These are phyloP conservation scores for Dactylonectria macrodidyma DNA, from an alignment of 2,329 filamentous ascomycete species.

Conservation along the genomic window DNA sequence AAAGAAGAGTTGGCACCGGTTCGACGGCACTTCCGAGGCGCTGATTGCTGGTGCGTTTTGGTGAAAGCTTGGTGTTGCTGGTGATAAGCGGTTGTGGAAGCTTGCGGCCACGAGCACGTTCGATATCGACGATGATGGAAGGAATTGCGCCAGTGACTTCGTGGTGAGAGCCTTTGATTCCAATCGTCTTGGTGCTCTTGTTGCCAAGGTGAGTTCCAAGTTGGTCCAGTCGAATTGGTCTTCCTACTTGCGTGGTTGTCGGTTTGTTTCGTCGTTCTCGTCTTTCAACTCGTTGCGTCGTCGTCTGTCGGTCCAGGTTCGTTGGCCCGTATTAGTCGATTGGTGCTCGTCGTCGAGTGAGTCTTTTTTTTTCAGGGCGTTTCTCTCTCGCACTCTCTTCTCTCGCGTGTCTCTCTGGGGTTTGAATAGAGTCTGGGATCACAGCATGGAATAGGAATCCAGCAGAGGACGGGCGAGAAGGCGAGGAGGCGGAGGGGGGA, in stretches of 20 bases:
- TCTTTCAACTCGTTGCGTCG: constrained; percentile 22
- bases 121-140: constrained; percentile 1
- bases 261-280: constrained; percentile 12
- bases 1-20: constrained; percentile 19
- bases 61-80: constrained; percentile 28
- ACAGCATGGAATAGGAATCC: constrained; percentile 27
- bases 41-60: constrained; percentile 34
- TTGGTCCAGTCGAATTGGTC: constrained; percentile 14
- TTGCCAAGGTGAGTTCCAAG: background rate
- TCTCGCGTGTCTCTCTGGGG: constrained; percentile 23
- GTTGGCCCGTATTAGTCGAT: constrained; percentile 13
- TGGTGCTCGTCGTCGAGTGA: constrained; percentile 2
- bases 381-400: constrained; percentile 18
- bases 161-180: constrained; percentile 7
- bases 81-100: background rate
- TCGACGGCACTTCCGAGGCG: constrained; percentile 41
- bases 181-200: background rate
- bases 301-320: constrained; percentile 4
- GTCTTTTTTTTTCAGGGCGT: background rate
- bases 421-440: constrained; percentile 25
- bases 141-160: background rate
- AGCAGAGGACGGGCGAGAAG: constrained; percentile 35
- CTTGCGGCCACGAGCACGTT: constrained; percentile 1
- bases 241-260: background rate
- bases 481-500: constrained; percentile 31